Conservation (phyloP, 495 filamentous ascomycete species). For the Haplographium delicatum region DNA sequence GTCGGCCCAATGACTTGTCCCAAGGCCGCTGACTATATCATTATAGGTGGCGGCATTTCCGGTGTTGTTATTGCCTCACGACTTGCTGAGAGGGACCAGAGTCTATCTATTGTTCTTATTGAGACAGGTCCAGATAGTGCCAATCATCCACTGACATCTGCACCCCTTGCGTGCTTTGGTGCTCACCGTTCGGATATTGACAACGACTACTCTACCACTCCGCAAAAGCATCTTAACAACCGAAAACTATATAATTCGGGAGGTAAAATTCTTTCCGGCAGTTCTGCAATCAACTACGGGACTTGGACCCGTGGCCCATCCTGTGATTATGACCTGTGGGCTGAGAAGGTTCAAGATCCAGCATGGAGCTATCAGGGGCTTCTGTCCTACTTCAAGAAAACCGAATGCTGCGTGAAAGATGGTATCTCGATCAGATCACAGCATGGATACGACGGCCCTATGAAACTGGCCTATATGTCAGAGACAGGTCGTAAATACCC, state of each 20-base stretch:
- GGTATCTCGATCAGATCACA: too few species aligned
- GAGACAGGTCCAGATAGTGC: slow-evolving; percentile 44
- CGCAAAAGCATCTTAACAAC: slow-evolving; percentile 26
- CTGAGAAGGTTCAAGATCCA: slow-evolving; percentile 25
- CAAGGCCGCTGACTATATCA: slow-evolving; percentile 57
- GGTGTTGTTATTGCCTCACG: slow-evolving; percentile 69
- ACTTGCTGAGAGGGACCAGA: slow-evolving; percentile 35
- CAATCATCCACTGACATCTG: slow-evolving; percentile 11
- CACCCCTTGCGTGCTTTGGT: slow-evolving; percentile 6
- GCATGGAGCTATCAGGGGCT: slow-evolving; percentile 34
- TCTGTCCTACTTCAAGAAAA: slow-evolving; percentile 31
- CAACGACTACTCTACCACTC: slow-evolving; percentile 31
- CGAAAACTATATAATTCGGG: slow-evolving; percentile 22
- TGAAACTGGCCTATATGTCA: slow-evolving; percentile 21
- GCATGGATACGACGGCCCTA: slow-evolving; percentile 41
- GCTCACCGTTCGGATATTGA: slow-evolving; percentile 28
- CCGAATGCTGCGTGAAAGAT: too few species aligned
- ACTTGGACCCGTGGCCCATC: slow-evolving; percentile 33
- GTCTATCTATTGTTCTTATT: slow-evolving; percentile 40
- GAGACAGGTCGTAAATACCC: slow-evolving; percentile 27
- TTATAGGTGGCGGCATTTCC: slow-evolving; percentile 79
- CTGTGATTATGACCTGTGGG: slow-evolving; percentile 38
- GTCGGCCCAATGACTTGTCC: too few species aligned
- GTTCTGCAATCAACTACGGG: slow-evolving; percentile 27
- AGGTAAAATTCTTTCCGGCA: slow-evolving; percentile 36